Conservation (phyloP, 768 basidiomycete species). For the Termitomyces sp. region DNA sequence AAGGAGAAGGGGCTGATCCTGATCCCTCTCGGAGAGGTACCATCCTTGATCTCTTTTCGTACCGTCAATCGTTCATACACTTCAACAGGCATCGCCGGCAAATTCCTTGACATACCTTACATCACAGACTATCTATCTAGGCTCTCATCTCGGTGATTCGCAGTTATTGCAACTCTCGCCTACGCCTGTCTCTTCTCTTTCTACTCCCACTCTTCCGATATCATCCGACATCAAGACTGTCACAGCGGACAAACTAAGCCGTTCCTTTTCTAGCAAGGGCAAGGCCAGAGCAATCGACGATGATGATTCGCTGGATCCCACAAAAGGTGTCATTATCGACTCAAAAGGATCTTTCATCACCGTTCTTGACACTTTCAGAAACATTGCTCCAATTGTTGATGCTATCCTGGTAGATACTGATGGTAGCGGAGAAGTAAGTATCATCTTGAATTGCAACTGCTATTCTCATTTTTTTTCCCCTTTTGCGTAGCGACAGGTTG, state of each 20-base stretch:
- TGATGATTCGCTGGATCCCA: conserved; percentile 21
- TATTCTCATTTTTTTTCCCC: not conserved
- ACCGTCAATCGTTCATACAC: not conserved
- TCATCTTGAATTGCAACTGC: not conserved
- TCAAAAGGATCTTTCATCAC: conserved; percentile 53
- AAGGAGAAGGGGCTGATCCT: conserved; percentile 42
- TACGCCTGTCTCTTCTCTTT: conserved; percentile 34
- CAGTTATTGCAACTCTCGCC: conserved; percentile 62
- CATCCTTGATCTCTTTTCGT: conserved; percentile 4
- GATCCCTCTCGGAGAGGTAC: conserved; percentile 69
- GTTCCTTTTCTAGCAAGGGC: conserved; percentile 29
- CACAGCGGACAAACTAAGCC: conserved; percentile 26
- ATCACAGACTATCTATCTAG: conserved; percentile 66
- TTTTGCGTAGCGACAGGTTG: conserved; percentile 56
- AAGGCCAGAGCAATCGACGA: conserved; percentile 31
- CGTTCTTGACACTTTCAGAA: conserved; percentile 61
- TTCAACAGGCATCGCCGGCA: conserved; percentile 58
- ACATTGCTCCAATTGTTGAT: conserved; percentile 82
- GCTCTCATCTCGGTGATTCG: conserved; percentile 80
- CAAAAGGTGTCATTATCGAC: conserved; percentile 43
- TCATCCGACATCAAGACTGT: conserved; percentile 41
- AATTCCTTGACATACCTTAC: conserved; percentile 69
- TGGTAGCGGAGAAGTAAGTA: conserved; percentile 58
- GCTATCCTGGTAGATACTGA: conserved; percentile 72
- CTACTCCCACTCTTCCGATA: conserved; percentile 45